Percentiles rank a stretch among this genome's conserved stretches.
Conservation (phyloP, 345 rosid genomes). For the Eucalyptus grandis region DNA sequence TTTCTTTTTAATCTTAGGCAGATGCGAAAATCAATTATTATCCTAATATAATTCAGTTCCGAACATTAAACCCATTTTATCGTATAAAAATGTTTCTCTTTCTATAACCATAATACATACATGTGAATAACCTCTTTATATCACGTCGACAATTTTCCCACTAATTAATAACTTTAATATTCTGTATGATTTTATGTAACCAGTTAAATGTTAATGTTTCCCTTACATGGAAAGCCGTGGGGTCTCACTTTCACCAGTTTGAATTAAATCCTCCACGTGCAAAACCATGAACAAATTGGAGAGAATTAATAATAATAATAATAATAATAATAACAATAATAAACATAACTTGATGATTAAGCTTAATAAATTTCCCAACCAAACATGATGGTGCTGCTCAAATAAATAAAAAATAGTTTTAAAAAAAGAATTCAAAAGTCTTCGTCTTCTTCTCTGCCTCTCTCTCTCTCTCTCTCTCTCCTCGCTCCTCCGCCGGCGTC, state of each 20-base stretch:
- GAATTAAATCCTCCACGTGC: not conserved
- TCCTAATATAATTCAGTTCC: not conserved
- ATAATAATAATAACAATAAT: not conserved
- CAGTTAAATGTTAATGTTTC: not conserved
- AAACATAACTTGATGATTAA: not conserved
- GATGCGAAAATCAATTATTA: not conserved
- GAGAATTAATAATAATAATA: not conserved
- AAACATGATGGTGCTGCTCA: not conserved
- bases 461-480: not conserved
- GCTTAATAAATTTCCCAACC: not conserved
- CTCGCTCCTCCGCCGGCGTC: not conserved
- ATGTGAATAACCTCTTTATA: rapidly evolving
- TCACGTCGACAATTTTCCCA: rapidly evolving
- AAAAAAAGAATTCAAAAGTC: too few species aligned
- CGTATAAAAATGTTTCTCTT: not conserved
- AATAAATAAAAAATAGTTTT: not conserved
- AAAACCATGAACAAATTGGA: not conserved
- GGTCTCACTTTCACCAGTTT: not conserved
- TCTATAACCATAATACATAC: not conserved
- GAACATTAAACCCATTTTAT: not conserved
- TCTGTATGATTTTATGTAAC: not conserved
- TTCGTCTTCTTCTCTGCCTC: not conserved
- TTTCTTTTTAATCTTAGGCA: not conserved
- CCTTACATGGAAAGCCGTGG: not conserved
- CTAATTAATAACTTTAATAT: not conserved